These are phyloP conservation scores for Colletotrichum spinosum DNA, from an alignment of 2,329 filamentous ascomycete species.

Conservation along the genomic window DNA sequence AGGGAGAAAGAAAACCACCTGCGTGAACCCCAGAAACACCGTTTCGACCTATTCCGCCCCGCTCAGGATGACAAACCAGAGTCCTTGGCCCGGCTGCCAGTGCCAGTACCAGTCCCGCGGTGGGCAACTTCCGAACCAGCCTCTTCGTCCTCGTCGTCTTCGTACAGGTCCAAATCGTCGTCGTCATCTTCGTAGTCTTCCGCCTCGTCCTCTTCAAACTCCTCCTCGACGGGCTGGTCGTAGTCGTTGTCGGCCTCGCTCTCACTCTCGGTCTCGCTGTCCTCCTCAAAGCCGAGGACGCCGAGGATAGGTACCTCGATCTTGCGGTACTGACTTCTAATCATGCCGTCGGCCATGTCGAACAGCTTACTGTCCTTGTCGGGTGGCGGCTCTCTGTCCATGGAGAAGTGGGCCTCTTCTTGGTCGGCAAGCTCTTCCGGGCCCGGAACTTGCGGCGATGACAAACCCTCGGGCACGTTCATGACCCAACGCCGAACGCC, in stretches of 20 bases:
- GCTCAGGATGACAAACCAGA: conserved; percentile 36
- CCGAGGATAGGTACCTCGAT: conserved; percentile 60
- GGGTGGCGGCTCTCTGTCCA: conserved; percentile 51
- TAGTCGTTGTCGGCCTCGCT: conserved; percentile 41
- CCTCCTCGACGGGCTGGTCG: conserved; percentile 42
- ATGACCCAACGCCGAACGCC: conserved; percentile 57
- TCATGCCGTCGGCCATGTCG: conserved; percentile 58
- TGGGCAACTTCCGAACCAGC: conserved; percentile 32
- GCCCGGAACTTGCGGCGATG: conserved; percentile 45
- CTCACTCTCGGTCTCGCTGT: conserved; percentile 55
- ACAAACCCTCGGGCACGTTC: conserved; percentile 49
- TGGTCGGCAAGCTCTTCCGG: conserved; percentile 47
- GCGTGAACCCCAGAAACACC: conserved; percentile 7
- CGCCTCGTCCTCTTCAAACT: conserved; percentile 44
- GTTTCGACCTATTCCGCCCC: neutral
- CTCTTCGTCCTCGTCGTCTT: conserved; percentile 37
- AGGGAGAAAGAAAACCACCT: neutral
- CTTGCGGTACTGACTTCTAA: conserved; percentile 59
- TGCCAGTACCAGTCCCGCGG: conserved; percentile 35
- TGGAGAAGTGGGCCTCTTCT: conserved; percentile 54
- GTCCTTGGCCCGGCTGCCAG: conserved; percentile 34
- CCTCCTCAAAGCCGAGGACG: conserved; percentile 57
- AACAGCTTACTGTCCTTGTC: conserved; percentile 59
- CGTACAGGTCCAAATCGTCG: conserved; percentile 38
- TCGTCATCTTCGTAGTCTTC: conserved; percentile 42